Evolutionary conservation across 2,329 filamentous ascomycete species (phyloP).

Genomic region (Didymella pinodella): DNA sequence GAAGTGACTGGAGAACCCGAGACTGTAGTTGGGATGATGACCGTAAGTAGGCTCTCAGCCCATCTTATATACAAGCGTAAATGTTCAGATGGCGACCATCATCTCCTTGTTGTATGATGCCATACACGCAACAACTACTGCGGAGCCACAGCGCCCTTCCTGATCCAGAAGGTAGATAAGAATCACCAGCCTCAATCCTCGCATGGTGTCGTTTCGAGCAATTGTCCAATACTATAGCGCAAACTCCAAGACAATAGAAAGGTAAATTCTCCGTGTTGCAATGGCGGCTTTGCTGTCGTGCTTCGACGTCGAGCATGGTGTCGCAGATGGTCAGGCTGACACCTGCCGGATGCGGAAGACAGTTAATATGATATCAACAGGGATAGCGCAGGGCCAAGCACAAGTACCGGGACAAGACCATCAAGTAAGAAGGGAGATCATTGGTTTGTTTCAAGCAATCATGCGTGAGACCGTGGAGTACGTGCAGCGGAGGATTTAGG

Average conservation of each 20-base stretch:
- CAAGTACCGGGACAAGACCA: conserved; percentile 21
- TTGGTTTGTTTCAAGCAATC: conserved; percentile 5
- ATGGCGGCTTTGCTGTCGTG: conserved; percentile 10
- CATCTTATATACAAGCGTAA: conserved; percentile 15
- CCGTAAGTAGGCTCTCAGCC: not conserved
- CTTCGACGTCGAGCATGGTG: conserved; percentile 5
- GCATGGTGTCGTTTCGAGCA: conserved; percentile 1
- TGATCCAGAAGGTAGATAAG: conserved; percentile 20
- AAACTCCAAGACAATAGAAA: conserved; percentile 14
- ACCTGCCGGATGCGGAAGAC: conserved; percentile 20
- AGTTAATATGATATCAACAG: conserved; percentile 11
- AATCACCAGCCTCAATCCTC: conserved; percentile 2
- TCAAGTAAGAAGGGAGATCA: conserved; percentile 19
- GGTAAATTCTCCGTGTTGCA: conserved; percentile 4
- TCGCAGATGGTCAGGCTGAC: conserved; percentile 19
- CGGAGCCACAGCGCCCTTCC: conserved; percentile 3
- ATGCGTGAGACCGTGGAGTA: conserved; percentile 4
- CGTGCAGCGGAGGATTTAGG: not conserved
- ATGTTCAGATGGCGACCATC: conserved; percentile 4
- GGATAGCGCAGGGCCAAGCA: conserved; percentile 14
- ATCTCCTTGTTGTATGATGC: conserved; percentile 19
- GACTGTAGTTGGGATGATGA: conserved; percentile 18
- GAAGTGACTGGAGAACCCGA: conserved; percentile 11
- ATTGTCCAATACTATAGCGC: conserved; percentile 15
- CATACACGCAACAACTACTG: conserved; percentile 4